phyloP scores from a whole-genome alignment of 495 filamentous ascomycete species.

The Annulohypoxylon bovei region DNA sequence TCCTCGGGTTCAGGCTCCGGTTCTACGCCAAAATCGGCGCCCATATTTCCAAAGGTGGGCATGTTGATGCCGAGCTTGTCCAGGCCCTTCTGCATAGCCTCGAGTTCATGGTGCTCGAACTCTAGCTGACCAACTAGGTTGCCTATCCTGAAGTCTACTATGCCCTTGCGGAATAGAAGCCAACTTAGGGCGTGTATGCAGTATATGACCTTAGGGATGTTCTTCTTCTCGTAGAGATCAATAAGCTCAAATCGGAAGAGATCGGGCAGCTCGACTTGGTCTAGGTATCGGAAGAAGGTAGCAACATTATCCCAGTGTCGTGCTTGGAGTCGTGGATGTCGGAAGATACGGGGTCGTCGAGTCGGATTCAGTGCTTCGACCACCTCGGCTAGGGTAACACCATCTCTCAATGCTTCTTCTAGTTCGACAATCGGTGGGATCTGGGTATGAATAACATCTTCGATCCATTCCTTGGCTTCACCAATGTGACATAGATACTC shows the following conservation, averaged over 20 bases:
- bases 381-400: conserved; percentile 95
- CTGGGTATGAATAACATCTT: conserved; percentile 86
- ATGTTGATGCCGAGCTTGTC: conserved; percentile 94
- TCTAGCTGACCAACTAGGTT: conserved; percentile 97
- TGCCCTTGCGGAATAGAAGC: conserved; percentile 92
- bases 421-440: conserved; percentile 96
- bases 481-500: conserved; percentile 99
- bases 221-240: conserved; percentile 99
- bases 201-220: conserved; percentile 98
- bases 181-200: conserved; percentile 97
- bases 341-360: conserved; percentile 82
- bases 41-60: conserved; percentile 98
- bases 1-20: conserved; percentile 73
- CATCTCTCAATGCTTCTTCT: conserved; percentile 92
- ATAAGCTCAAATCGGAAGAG: conserved; percentile 99
- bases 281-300: conserved; percentile 89
- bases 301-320: conserved; percentile 98
- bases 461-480: conserved; percentile 99
- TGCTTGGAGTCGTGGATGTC: conserved; percentile 83
- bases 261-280: conserved; percentile 93
- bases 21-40: conserved; percentile 92
- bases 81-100: conserved; percentile 94
- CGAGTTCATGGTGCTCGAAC: conserved; percentile 97
- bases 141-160: conserved; percentile 96
- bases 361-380: conserved; percentile 88